Base-by-base conservation (phyloP, 164 flowering plant genomes). In the Stephania japonica region DNA sequence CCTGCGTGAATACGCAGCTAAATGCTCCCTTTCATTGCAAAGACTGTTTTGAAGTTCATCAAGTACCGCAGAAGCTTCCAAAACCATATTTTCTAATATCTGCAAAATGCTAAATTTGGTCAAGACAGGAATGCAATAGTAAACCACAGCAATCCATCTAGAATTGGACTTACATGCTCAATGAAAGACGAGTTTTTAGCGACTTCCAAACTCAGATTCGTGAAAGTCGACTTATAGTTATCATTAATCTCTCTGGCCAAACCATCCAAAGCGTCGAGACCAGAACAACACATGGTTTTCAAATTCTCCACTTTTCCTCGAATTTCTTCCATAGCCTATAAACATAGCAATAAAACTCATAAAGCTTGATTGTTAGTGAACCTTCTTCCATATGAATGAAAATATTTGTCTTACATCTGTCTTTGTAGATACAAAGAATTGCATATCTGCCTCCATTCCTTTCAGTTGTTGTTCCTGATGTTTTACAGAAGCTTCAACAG, bases 401-500 rank as follows among this genome's bases (percentile, higher is more conserved):
- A 5, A 26, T 59, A 18, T 27, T 61, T 4, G 68, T 73, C 65
- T 65, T 83, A 91, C 99, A 91, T 89, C 88, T 53, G 87, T 81
- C 76, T 95, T 95, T 25, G 93, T 89, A 66, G 93, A 81, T 44
- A 95, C 92, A 84, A 96, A 92, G 23, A 87, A 84, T 69, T 95
- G 88, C 95, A 90, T 90, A 75, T 93, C 93, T 86, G 89, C 98
- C 79, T 89, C 97, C 91, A 95, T 88, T 66, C 79, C 91, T 75
- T 87, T 90, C 69, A 95, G 84, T 79, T 89, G 97, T 70, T 84
- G 90, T 81, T 91, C 98, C 79, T 95, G 97, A 75, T 91, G 89
- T 21, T 82, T 85, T 24, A 87, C 86, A 62, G 97, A 89, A 77
- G 89, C 64, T 65, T 93, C 87, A 71, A 95, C 88, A 50, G 90